These are phyloP conservation scores for Mycena galericulata DNA, from an alignment of 768 basidiomycete genomes.

Conservation along the genomic window DNA sequence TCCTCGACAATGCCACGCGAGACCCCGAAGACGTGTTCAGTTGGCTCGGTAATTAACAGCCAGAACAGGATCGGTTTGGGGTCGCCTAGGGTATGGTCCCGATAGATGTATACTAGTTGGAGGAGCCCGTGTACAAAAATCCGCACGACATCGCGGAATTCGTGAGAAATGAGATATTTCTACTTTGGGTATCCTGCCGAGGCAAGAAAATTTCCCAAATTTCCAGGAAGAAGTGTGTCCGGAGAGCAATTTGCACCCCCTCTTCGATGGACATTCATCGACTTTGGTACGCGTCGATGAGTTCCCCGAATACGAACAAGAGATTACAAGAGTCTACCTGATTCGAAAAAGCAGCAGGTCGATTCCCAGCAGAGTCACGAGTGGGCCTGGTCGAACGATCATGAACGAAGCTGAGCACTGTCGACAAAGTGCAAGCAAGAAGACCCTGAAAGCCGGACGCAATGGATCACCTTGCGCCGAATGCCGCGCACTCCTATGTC, in stretches of 20 bases:
- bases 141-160: conserved; percentile 43
- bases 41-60: conserved; percentile 46
- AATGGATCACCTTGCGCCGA: too few relatives aligned
- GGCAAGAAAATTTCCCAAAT: conserved; percentile 43
- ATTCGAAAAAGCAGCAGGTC: too few relatives aligned
- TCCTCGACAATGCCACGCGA: conserved; percentile 46
- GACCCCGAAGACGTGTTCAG: too few relatives aligned
- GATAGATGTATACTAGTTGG: conserved; percentile 46
- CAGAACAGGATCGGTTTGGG: conserved; percentile 46
- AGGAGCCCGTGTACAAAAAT: conserved; percentile 49
- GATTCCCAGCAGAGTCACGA: too few relatives aligned
- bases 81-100: conserved; percentile 42
- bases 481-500: too few relatives aligned
- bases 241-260: conserved; percentile 47
- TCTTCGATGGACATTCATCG: conserved; percentile 38
- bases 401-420: too few relatives aligned
- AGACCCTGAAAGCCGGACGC: too few relatives aligned
- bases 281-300: conserved; percentile 53
- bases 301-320: conserved; percentile 53
- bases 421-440: too few relatives aligned
- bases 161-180: too few relatives aligned
- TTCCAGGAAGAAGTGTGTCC: conserved; percentile 44
- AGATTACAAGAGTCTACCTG: too few relatives aligned
- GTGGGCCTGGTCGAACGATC: too few relatives aligned
- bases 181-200: conserved; percentile 35